Evolutionary conservation across 495 filamentous ascomycete genomes (phyloP).

Genomic region (Aspergillus sclerotioniger): DNA sequence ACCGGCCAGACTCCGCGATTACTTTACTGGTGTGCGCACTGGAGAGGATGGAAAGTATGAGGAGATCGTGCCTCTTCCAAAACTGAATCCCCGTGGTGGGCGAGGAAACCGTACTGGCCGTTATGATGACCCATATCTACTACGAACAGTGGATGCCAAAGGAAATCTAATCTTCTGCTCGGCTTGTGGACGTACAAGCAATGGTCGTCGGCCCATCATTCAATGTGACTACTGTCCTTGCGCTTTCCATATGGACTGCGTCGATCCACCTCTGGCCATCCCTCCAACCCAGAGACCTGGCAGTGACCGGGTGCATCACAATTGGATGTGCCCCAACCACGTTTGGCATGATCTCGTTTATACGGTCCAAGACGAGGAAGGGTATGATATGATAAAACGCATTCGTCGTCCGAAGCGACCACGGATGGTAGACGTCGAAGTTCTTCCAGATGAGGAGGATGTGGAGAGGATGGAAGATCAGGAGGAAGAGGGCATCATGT

Average conservation of each 20-base stretch:
- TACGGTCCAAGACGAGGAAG: slow-evolving; percentile 47
- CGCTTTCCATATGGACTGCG: slow-evolving; percentile 88
- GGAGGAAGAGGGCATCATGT: slow-evolving; percentile 55
- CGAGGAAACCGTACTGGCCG: slow-evolving; percentile 21
- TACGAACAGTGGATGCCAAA: slow-evolving; percentile 19
- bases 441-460: slow-evolving; percentile 58
- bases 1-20: slow-evolving; percentile 63
- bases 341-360: slow-evolving; percentile 58
- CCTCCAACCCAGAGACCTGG: slow-evolving; percentile 55
- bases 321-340: slow-evolving; percentile 90
- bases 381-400: slow-evolving; percentile 41
- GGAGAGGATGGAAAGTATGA: slow-evolving; percentile 77
- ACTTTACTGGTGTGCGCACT: slow-evolving; percentile 71
- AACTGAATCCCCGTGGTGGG: slow-evolving; percentile 24
- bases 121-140: slow-evolving; percentile 31
- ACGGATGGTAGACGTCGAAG: slow-evolving; percentile 74
- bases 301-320: slow-evolving; percentile 51
- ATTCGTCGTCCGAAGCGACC: slow-evolving; percentile 58
- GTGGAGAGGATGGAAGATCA: slow-evolving; percentile 52
- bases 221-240: slow-evolving; percentile 78
- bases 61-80: slow-evolving; percentile 45
- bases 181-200: slow-evolving; percentile 59
- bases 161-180: slow-evolving; percentile 55
- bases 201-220: slow-evolving; percentile 62
- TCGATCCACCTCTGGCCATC: slow-evolving; percentile 77